Conservation (phyloP, 768 basidiomycete genomes). For the Candolleomyces eurysporus region DNA sequence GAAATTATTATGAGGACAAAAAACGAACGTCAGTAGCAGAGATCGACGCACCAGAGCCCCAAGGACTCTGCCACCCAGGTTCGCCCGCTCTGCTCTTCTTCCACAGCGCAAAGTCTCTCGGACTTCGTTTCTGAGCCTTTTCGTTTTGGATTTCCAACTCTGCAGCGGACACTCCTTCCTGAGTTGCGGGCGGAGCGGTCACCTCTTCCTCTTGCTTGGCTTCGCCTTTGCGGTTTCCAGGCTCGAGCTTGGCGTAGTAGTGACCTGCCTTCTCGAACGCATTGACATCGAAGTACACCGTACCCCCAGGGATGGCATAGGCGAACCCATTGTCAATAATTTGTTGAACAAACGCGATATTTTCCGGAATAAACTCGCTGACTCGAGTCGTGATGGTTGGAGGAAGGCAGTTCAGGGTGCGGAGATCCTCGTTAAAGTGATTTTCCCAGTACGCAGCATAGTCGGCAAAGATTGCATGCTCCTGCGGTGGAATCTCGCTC, state of each 20-base stretch:
- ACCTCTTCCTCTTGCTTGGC: slow-evolving; percentile 10
- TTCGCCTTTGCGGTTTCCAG: slow-evolving; percentile 27
- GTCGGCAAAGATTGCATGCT: slow-evolving; percentile 11
- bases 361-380: slow-evolving; percentile 96
- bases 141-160: slow-evolving; percentile 9
- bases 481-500: slow-evolving; percentile 8
- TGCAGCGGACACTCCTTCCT: neutral
- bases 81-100: slow-evolving; percentile 96
- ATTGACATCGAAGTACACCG: slow-evolving; percentile 88
- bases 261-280: slow-evolving; percentile 80
- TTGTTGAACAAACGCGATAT: slow-evolving; percentile 82
- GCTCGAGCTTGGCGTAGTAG: slow-evolving; percentile 92
- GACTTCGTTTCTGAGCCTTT: slow-evolving; percentile 8
- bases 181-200: neutral
- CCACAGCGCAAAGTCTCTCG: slow-evolving; percentile 91
- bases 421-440: slow-evolving; percentile 91
- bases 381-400: slow-evolving; percentile 94
- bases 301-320: slow-evolving; percentile 59
- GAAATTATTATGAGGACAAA: too few species aligned
- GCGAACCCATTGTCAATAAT: slow-evolving; percentile 88
- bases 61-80: slow-evolving; percentile 93
- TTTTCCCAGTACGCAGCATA: slow-evolving; percentile 87
- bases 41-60: slow-evolving; percentile 51
- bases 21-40: neutral
- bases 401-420: slow-evolving; percentile 76